Base-by-base conservation (phyloP, 225 moss, liverwort and hornwort species). In the Pseudisothecium myosuroides region DNA sequence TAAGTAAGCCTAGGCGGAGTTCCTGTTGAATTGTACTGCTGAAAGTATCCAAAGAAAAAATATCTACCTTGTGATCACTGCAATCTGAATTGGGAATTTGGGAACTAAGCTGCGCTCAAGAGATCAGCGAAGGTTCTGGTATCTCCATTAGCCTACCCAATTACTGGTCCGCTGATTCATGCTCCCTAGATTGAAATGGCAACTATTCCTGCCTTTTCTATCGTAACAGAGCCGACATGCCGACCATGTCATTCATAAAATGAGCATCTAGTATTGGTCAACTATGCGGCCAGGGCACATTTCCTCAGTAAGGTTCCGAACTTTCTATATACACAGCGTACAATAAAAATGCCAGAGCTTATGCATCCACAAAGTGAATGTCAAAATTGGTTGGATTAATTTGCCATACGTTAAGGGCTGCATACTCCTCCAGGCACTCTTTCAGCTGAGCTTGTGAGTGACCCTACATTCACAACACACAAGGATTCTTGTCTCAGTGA, bases 341-440 rank as follows among this genome's bases (percentile, higher is more conserved):
- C 86, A 88, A 80, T 61, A 79, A 62, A 80, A 84, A 83, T 49
- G 67, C n/a, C 74, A 66, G 26, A 87, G 80, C 87, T 92, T 89
- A 98, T 18, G 95, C 93, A 91, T 98, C 98, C 87, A 98, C 95
- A 82, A 98, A 98, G 62, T 96, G 95, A 77, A 98, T 98, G 83
- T 97, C 94, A 76, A 97, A 98, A 88, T 92, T 96, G 76, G 94
- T 92, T 17, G 96, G 95, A 52, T 96, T 93, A 56, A 98, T 96
- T 88, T 96, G 98, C 98, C 98, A 98, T 37, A 98, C 97, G 83
- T 98, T 98, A 26, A 98, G 94, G 49, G 95, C 94, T 50, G 98
- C 98, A 41, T 98, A 98, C 90, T 98, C 98, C 89, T 98, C 97
- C 65, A 98, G 85, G 78, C 98, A 98, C 87, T 96, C 97, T 82